Evolutionary conservation across 2,329 filamentous ascomycete species (phyloP), one percentile per base, ranked within the genome.

Genomic region (Plectosphaerella cucumerina): DNA sequence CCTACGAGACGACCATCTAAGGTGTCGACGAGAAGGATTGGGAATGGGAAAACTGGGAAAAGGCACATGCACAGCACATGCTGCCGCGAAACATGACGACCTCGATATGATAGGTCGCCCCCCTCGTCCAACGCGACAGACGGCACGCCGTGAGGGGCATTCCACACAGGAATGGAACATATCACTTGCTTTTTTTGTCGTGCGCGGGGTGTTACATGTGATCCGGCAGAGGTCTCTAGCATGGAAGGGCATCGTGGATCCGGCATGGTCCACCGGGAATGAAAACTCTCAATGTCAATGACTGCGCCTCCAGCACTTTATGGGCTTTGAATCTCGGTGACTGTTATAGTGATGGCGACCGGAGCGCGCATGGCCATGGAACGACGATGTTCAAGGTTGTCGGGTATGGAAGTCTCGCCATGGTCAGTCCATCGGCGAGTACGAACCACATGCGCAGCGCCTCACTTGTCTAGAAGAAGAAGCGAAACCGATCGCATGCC

Each of bases 1-100:
- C 94, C 69, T 99, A 97, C 86, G 94, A 97, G 84, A 99, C 94
- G 67, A 93, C 90, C 71, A 97, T 99, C 76, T 99, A 94, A 85
- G 53, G 54, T 50, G 55, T 54, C 53, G 47, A 48, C 50, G 46
- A 31, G 47, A 42, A 26, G 37, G 44, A 34, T 26, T 31, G 26
- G 39, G 39, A 42, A 42, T 18, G n/a, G 39, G 39, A 70, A n/a
- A 64, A 59, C 56, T 53, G 50, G 59, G 56, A 55, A 52, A 48
- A 42, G 43, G 41, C 47, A 35, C 26, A 48, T 39, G 20, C 35
- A n/a, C n/a, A n/a, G n/a, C n/a, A 31, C 33, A 48, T 48, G 47
- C 22, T 22, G 47, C 17, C 22, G 47, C 22, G 21, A 21, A 26
- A 37, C 23, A 42, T 33, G 47, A 48, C 14, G 35, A 37, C 23